Conservation (phyloP, 2,329 filamentous ascomycete species). For the Cadophora sp. region DNA sequence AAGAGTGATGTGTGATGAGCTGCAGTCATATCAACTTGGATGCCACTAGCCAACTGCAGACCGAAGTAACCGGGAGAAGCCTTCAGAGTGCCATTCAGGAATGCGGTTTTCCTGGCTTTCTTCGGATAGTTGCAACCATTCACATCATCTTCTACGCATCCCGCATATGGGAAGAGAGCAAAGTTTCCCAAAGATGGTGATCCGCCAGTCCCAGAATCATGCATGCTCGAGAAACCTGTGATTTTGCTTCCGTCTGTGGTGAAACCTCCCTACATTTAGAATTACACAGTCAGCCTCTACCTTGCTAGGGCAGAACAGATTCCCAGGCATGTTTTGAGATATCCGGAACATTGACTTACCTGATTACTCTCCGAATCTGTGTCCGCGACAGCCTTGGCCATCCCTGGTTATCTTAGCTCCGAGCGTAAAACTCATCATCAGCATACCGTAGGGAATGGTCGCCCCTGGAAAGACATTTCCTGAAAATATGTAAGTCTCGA, state of each 20-base stretch:
- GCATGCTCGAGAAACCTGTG: slow-evolving; percentile 46
- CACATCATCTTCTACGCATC: slow-evolving; percentile 66
- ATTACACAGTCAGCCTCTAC: neutral
- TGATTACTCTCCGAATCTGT: slow-evolving; percentile 59
- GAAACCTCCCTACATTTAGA: slow-evolving; percentile 54
- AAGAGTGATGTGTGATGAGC: slow-evolving; percentile 70
- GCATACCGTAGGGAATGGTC: slow-evolving; percentile 56
- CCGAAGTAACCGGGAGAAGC: slow-evolving; percentile 71
- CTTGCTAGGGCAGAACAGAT: too few relatives aligned
- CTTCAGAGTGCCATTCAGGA: slow-evolving; percentile 55
- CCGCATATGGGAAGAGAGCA: slow-evolving; percentile 70
- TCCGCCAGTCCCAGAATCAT: slow-evolving; percentile 55
- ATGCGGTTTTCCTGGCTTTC: slow-evolving; percentile 47
- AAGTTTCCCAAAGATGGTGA: slow-evolving; percentile 74
- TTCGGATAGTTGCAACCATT: slow-evolving; percentile 68
- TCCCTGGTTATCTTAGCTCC: slow-evolving; percentile 42
- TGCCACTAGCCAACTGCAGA: slow-evolving; percentile 61
- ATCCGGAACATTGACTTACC: neutral
- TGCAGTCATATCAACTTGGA: slow-evolving; percentile 71
- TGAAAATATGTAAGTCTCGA: slow-evolving; percentile 22
- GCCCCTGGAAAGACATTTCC: slow-evolving; percentile 62
- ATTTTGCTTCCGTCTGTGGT: slow-evolving; percentile 53
- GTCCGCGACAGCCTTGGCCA: slow-evolving; percentile 60
- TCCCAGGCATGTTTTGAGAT: neutral
- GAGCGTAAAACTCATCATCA: neutral